These are phyloP conservation scores for Pseudogymnoascus sp. DNA, from an alignment of 2,329 filamentous ascomycete species.

Conservation along the genomic window DNA sequence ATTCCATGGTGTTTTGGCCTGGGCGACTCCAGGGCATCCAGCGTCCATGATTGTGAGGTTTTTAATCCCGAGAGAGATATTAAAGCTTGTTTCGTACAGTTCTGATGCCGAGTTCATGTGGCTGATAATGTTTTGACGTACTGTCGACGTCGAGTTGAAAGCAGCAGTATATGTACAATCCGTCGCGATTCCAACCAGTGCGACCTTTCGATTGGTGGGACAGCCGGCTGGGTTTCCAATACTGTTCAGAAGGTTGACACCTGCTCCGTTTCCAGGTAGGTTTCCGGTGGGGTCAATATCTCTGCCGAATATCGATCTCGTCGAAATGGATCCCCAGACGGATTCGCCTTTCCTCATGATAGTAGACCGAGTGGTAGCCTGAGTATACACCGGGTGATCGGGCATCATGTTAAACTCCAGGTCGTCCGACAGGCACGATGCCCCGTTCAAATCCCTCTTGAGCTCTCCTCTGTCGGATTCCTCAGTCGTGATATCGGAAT, in stretches of 20 bases:
- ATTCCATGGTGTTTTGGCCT: slow-evolving; percentile 74
- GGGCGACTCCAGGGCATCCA: slow-evolving; percentile 64
- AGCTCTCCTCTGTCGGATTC: slow-evolving; percentile 38
- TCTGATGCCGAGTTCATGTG: slow-evolving; percentile 81
- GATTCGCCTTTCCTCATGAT: slow-evolving; percentile 41
- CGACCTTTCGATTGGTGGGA: slow-evolving; percentile 82
- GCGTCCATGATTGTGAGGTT: slow-evolving; percentile 73
- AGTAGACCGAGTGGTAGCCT: slow-evolving; percentile 16
- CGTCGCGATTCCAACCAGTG: slow-evolving; percentile 82
- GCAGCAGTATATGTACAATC: slow-evolving; percentile 79
- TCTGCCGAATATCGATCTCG: slow-evolving; percentile 63
- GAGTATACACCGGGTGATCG: slow-evolving; percentile 59
- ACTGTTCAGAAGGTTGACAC: slow-evolving; percentile 67
- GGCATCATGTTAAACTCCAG: slow-evolving; percentile 71
- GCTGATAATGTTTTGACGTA: slow-evolving; percentile 68
- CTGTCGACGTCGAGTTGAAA: slow-evolving; percentile 60
- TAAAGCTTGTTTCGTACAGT: slow-evolving; percentile 85
- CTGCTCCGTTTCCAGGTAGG: slow-evolving; percentile 67
- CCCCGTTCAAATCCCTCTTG: slow-evolving; percentile 27
- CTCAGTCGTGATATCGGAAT: slow-evolving; percentile 70
- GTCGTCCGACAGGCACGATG: slow-evolving; percentile 65
- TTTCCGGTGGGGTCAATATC: slow-evolving; percentile 56
- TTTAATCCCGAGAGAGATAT: slow-evolving; percentile 83
- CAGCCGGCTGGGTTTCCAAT: slow-evolving; percentile 84
- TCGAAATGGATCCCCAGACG: slow-evolving; percentile 53